Evolutionary conservation across 2,329 filamentous ascomycete species (phyloP).

Genomic region (Chaetomium strumarium): DNA sequence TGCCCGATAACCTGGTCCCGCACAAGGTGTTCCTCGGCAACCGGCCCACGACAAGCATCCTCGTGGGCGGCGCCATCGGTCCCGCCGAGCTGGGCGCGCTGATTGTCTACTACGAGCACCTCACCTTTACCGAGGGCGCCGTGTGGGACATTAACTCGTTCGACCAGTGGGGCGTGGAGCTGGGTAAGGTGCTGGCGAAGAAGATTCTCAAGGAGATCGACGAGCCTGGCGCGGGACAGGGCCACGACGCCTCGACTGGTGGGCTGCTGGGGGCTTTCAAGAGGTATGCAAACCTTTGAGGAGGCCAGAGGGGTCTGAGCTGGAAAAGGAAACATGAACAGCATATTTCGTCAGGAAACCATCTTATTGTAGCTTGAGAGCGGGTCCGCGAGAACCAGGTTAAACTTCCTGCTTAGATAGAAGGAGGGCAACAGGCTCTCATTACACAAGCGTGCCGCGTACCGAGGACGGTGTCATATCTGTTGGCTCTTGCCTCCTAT

Average conservation of each 20-base stretch:
- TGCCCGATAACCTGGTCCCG: constrained; percentile 68
- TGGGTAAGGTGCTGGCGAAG: constrained; percentile 94
- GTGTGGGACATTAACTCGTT: constrained; percentile 99
- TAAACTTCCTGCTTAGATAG: too few species aligned
- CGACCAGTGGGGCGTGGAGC: constrained; percentile 98
- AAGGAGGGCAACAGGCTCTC: too few species aligned
- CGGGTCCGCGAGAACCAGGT: too few species aligned
- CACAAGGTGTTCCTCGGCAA: constrained; percentile 99
- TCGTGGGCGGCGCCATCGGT: constrained; percentile 85
- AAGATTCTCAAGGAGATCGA: constrained; percentile 85
- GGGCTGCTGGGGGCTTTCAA: constrained; percentile 91
- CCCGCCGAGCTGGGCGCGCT: constrained; percentile 88
- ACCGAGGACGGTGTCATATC: too few species aligned
- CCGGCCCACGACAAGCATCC: constrained; percentile 90
- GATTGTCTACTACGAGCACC: constrained; percentile 98
- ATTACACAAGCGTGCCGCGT: too few species aligned
- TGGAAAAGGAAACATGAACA: too few species aligned
- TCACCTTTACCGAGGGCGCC: constrained; percentile 95
- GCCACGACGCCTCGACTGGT: constrained; percentile 82
- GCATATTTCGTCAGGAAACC: too few species aligned
- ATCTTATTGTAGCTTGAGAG: too few species aligned
- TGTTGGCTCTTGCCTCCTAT: too few species aligned
- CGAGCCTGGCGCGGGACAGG: constrained; percentile 59
- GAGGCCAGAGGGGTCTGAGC: too few species aligned
- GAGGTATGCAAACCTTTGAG: constrained; percentile 53